Evolutionary conservation across 1,139 yeast genomes (phyloP).

Genomic region (Kurtzmaniella quercitrusa): DNA sequence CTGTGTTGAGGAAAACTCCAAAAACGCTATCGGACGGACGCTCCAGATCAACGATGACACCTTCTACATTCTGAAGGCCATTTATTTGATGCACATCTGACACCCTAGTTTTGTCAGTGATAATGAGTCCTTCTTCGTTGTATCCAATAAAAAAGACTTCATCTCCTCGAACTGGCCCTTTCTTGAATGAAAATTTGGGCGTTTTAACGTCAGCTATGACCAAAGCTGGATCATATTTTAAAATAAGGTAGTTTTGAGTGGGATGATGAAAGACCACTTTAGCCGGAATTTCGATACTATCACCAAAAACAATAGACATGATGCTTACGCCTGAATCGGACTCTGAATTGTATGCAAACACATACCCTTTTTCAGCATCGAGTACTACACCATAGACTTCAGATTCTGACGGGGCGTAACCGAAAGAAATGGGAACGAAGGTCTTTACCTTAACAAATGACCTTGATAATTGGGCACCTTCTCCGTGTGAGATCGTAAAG

Average conservation of each 20-base stretch:
- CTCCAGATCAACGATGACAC: slow-evolving; percentile 69
- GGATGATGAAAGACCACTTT: slow-evolving; percentile 84
- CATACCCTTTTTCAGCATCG: slow-evolving; percentile 76
- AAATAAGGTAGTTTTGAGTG: slow-evolving; percentile 77
- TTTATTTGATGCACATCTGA: slow-evolving; percentile 73
- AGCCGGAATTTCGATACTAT: slow-evolving; percentile 77
- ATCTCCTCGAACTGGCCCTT: slow-evolving; percentile 71
- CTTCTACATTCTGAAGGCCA: slow-evolving; percentile 80
- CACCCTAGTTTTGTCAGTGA: slow-evolving; percentile 71
- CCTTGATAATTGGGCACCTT: slow-evolving; percentile 47
- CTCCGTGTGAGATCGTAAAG: slow-evolving; percentile 41
- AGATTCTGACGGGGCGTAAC: not conserved
- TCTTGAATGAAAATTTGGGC: slow-evolving; percentile 51
- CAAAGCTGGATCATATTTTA: slow-evolving; percentile 74
- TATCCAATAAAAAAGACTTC: slow-evolving; percentile 74
- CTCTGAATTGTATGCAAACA: slow-evolving; percentile 69
- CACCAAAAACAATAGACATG: slow-evolving; percentile 71
- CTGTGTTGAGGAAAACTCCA: slow-evolving; percentile 74
- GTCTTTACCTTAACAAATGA: slow-evolving; percentile 62
- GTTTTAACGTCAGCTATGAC: slow-evolving; percentile 44
- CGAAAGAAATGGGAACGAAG: not conserved
- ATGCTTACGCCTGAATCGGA: slow-evolving; percentile 88
- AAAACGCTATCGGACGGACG: slow-evolving; percentile 72
- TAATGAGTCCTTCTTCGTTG: slow-evolving; percentile 65
- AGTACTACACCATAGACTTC: slow-evolving; percentile 75